A percentile compares a stretch with the other conserved stretches of the same genome.
Evolutionary conservation across 768 basidiomycete genomes (phyloP).

Genomic region (Rhizopogon sp.): DNA sequence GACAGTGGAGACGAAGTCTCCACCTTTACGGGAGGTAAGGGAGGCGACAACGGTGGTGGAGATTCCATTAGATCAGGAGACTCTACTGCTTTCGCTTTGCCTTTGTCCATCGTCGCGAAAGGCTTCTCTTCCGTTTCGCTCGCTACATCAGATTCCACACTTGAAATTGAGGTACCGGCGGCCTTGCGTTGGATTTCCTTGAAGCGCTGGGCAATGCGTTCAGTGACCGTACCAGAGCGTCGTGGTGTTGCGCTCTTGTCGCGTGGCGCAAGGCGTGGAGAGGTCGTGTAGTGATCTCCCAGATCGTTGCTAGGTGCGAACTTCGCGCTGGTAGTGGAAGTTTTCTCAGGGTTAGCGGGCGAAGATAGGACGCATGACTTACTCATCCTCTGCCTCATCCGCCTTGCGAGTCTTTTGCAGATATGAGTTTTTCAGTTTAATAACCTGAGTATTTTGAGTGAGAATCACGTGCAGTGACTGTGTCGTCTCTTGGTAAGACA

Average conservation of each 20-base stretch:
- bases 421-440: slow-evolving; percentile 74
- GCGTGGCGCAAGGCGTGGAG: slow-evolving; percentile 59
- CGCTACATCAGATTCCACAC: slow-evolving; percentile 16
- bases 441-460: slow-evolving; percentile 27
- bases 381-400: slow-evolving; percentile 95
- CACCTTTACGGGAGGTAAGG: slow-evolving; percentile 40
- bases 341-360: slow-evolving; percentile 3
- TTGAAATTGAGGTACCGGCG: slow-evolving; percentile 27
- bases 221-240: slow-evolving; percentile 76
- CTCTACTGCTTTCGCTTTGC: slow-evolving; percentile 65
- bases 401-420: slow-evolving; percentile 74
- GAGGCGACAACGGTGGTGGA: slow-evolving; percentile 62
- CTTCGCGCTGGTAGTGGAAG: slow-evolving; percentile 54
- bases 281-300: slow-evolving; percentile 77
- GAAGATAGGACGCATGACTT: slow-evolving; percentile 25
- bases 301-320: slow-evolving; percentile 71
- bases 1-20: slow-evolving; percentile 32
- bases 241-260: slow-evolving; percentile 50
- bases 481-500: slow-evolving; percentile 3
- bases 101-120: slow-evolving; percentile 69
- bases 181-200: slow-evolving; percentile 69
- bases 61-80: slow-evolving; percentile 35
- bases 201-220: slow-evolving; percentile 80
- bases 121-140: slow-evolving; percentile 28
- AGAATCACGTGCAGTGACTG: background rate